These are phyloP conservation scores for Fusarium newnesense DNA, from an alignment of 2,329 filamentous ascomycete species.

Conservation along the genomic window DNA sequence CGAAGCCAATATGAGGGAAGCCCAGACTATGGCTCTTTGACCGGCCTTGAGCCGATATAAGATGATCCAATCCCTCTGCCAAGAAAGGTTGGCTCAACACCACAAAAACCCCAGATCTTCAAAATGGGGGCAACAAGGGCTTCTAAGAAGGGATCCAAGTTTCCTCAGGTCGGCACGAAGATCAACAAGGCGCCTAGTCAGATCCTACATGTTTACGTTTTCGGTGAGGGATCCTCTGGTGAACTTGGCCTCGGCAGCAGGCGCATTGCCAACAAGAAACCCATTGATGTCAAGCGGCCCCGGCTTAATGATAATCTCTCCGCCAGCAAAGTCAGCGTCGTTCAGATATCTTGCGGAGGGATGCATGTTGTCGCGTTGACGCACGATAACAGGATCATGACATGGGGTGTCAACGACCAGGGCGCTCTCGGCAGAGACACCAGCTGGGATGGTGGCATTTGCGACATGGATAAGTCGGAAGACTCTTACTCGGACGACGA, in stretches of 20 bases:
- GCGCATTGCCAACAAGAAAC: conserved; percentile 67
- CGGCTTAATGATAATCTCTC: conserved; percentile 77
- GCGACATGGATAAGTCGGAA: conserved; percentile 63
- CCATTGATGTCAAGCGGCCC: conserved; percentile 84
- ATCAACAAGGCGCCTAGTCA: conserved; percentile 74
- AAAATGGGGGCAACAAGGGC: too few relatives aligned
- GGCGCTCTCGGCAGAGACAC: conserved; percentile 82
- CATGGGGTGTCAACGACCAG: conserved; percentile 90
- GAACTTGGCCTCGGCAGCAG: conserved; percentile 83
- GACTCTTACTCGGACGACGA: conserved; percentile 67
- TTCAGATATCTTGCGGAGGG: conserved; percentile 80
- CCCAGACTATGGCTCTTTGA: too few relatives aligned
- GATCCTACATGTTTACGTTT: conserved; percentile 79
- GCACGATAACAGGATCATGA: conserved; percentile 81
- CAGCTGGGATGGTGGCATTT: conserved; percentile 70
- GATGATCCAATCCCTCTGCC: too few relatives aligned
- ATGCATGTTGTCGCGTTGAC: conserved; percentile 85
- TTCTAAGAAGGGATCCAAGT: conserved; percentile 54
- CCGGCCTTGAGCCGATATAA: too few relatives aligned
- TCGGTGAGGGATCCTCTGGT: conserved; percentile 80
- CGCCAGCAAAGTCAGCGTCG: conserved; percentile 74
- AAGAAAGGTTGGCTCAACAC: too few relatives aligned
- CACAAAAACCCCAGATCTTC: too few relatives aligned
- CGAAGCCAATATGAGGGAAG: too few relatives aligned
- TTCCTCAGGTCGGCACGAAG: conserved; percentile 67